These are phyloP conservation scores for Jatropha curcas DNA, from an alignment of 345 rosid species.

Conservation along the genomic window DNA sequence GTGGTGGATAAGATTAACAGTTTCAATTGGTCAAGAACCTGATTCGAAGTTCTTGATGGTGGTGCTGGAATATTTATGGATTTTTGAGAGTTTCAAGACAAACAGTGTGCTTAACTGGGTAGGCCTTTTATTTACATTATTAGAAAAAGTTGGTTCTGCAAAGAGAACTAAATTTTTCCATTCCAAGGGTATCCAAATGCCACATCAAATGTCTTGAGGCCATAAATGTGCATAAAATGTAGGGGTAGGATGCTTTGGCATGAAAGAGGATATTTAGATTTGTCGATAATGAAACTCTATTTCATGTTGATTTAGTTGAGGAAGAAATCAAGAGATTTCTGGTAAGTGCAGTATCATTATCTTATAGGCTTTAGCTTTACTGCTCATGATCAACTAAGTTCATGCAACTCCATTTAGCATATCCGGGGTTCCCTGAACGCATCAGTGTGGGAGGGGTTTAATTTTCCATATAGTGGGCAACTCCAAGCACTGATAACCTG, in stretches of 20 bases:
- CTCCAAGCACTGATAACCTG: neutral
- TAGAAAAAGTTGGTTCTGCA: slow-evolving; percentile 36
- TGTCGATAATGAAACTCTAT: neutral
- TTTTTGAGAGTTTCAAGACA: slow-evolving; percentile 99
- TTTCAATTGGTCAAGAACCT: slow-evolving; percentile 97
- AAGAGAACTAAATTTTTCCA: slow-evolving; percentile 22
- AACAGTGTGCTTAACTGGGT: slow-evolving; percentile 96
- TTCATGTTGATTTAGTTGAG: neutral
- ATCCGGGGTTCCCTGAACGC: neutral
- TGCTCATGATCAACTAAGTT: neutral
- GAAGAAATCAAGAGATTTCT: neutral
- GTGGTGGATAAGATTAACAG: slow-evolving; percentile 85
- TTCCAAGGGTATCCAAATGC: slow-evolving; percentile 19
- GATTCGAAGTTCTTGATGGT: slow-evolving; percentile 85
- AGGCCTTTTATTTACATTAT: slow-evolving; percentile 53
- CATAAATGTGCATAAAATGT: neutral
- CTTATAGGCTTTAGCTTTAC: slow-evolving; percentile 6
- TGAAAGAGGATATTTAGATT: neutral
- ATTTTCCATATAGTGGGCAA: slow-evolving; percentile 6
- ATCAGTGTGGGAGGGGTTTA: neutral
- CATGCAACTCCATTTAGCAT: neutral
- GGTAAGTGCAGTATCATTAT: neutral
- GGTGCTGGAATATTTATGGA: slow-evolving; percentile 98
- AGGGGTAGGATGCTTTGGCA: neutral
- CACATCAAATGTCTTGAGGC: slow-evolving; percentile 17